phyloP scores from a whole-genome alignment of 2,329 filamentous ascomycete species.

The Penicillium oxalicum region DNA sequence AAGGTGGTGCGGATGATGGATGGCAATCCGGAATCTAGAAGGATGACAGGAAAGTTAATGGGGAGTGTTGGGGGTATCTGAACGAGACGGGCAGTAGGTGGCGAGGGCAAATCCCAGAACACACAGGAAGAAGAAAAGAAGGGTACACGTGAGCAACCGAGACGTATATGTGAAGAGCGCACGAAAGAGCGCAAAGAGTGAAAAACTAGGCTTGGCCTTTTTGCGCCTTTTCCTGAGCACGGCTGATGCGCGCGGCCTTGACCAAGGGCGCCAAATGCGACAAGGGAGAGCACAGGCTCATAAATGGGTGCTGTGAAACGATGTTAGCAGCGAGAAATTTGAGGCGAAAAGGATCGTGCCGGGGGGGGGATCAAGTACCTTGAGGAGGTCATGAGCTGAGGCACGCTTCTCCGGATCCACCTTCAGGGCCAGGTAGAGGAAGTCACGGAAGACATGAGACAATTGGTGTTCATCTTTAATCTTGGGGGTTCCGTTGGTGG shows the following conservation, averaged over 20 bases:
- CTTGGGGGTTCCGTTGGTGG: conserved; percentile 87
- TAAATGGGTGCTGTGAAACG: conserved; percentile 64
- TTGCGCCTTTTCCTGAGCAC: conserved; percentile 75
- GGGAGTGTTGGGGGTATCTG: conserved; percentile 24
- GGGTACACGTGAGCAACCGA: conserved; percentile 11
- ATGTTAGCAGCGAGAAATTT: conserved; percentile 12
- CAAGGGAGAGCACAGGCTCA: conserved; percentile 68
- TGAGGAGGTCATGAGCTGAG: conserved; percentile 85
- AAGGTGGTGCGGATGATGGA: conserved; percentile 7
- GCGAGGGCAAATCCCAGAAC: neutral
- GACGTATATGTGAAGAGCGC: conserved; percentile 6
- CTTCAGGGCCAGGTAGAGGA: conserved; percentile 86
- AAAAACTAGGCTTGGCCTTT: conserved; percentile 46
- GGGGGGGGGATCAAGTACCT: conserved; percentile 55
- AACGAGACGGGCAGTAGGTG: conserved; percentile 28
- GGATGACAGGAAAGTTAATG: conserved; percentile 12
- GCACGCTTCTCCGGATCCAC: conserved; percentile 96
- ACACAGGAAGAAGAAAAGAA: neutral
- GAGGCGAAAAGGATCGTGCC: neutral
- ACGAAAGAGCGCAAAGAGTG: neutral
- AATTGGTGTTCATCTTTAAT: conserved; percentile 90
- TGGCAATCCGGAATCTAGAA: conserved; percentile 19
- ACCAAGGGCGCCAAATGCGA: conserved; percentile 79
- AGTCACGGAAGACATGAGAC: conserved; percentile 78
- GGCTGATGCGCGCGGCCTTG: conserved; percentile 73